These are phyloP conservation scores for Didymellaceae sp. DNA, from an alignment of 2,329 filamentous ascomycete species.

Conservation along the genomic window DNA sequence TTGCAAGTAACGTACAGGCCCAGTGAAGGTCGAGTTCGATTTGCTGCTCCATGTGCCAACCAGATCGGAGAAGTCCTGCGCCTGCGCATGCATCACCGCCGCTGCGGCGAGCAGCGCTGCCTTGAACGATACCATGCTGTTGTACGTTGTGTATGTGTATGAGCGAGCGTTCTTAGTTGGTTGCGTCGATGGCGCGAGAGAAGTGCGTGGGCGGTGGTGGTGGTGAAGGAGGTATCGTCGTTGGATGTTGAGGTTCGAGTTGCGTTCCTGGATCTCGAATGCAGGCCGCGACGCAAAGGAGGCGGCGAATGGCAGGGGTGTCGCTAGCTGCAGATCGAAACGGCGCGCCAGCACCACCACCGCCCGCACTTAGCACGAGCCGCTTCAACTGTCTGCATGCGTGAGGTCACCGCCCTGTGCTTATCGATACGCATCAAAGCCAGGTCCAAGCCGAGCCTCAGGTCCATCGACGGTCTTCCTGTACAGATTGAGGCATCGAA, in stretches of 20 bases:
- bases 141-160: conserved; percentile 15
- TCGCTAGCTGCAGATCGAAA: conserved; percentile 38
- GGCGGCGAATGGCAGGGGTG: conserved; percentile 28
- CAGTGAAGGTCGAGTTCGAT: conserved; percentile 71
- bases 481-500: not conserved
- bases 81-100: conserved; percentile 44
- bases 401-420: not conserved
- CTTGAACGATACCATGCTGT: conserved; percentile 36
- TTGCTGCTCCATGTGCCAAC: conserved; percentile 78
- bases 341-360: conserved; percentile 23
- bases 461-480: not conserved
- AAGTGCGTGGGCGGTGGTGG: conserved; percentile 4
- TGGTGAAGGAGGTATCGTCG: conserved; percentile 6
- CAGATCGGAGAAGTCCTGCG: conserved; percentile 52
- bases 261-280: conserved; percentile 25
- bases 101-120: conserved; percentile 43
- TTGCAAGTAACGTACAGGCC: conserved; percentile 61
- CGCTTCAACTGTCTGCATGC: not conserved
- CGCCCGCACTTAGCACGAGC: conserved; percentile 21
- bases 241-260: conserved; percentile 10
- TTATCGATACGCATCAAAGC: conserved; percentile 16
- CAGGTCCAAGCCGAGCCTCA: too few relatives aligned
- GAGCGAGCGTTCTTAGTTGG: conserved; percentile 20
- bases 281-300: conserved; percentile 27
- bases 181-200: conserved; percentile 2